Evolutionary conservation across 345 rosid species (phyloP).

Genomic region (Syzygium jambos): DNA sequence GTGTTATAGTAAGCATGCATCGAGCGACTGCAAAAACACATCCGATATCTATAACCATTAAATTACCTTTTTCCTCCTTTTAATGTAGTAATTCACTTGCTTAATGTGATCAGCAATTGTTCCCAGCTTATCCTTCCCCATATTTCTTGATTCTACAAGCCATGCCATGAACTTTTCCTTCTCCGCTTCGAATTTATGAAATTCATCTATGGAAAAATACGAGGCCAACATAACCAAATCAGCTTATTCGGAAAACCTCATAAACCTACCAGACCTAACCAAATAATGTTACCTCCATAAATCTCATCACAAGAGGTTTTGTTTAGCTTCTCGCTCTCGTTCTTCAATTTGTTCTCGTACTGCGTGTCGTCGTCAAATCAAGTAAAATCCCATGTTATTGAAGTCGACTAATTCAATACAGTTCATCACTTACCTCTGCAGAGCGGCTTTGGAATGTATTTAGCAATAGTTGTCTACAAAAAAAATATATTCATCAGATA

Average conservation of each 20-base stretch:
- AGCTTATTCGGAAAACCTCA: background rate
- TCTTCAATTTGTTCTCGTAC: background rate
- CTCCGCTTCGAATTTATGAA: too few relatives aligned
- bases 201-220: accelerated
- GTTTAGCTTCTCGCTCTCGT: background rate
- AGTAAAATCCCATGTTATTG: background rate
- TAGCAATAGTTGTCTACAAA: background rate
- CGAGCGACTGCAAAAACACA: background rate
- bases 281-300: background rate
- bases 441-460: background rate
- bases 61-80: background rate
- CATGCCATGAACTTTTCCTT: background rate
- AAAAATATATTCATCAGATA: background rate
- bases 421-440: background rate
- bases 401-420: background rate
- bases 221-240: too few relatives aligned
- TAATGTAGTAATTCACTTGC: background rate
- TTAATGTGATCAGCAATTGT: background rate
- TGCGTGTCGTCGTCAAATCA: background rate
- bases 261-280: background rate
- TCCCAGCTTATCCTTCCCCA: background rate
- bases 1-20: background rate
- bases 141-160: background rate
- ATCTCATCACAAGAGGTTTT: background rate
- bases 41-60: background rate